phyloP scores from a whole-genome alignment of 495 filamentous ascomycete species.

The Lasiosphaeris hirsuta region DNA sequence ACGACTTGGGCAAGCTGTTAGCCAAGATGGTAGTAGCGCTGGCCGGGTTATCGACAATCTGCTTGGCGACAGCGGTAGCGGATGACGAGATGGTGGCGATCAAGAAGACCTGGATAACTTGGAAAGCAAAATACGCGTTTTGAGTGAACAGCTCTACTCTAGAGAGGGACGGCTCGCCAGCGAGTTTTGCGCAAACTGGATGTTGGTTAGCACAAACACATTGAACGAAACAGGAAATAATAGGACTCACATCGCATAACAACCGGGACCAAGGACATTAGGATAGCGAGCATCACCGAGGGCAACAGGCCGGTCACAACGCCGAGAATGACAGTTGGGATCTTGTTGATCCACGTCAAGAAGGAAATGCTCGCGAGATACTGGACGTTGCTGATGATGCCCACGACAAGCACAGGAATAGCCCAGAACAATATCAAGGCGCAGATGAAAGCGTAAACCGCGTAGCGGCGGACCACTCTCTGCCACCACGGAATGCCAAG shows the following conservation, averaged over 20 bases:
- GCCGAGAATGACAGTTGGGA: slow-evolving; percentile 70
- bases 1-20: slow-evolving; percentile 69
- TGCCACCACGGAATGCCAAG: slow-evolving; percentile 88
- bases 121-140: slow-evolving; percentile 92
- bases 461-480: slow-evolving; percentile 66
- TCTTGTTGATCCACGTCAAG: slow-evolving; percentile 68
- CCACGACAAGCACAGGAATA: slow-evolving; percentile 84
- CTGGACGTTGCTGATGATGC: slow-evolving; percentile 80
- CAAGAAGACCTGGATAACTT: slow-evolving; percentile 92
- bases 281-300: slow-evolving; percentile 69
- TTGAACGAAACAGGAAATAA: neutral
- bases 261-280: slow-evolving; percentile 88
- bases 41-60: slow-evolving; percentile 63
- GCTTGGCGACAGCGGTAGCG: slow-evolving; percentile 60
- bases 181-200: slow-evolving; percentile 65
- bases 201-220: slow-evolving; percentile 9
- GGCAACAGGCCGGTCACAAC: slow-evolving; percentile 84
- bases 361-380: slow-evolving; percentile 61
- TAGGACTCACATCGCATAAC: slow-evolving; percentile 57
- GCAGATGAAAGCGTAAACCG: slow-evolving; percentile 65
- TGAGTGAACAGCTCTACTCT: slow-evolving; percentile 83
- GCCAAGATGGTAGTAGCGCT: slow-evolving; percentile 64
- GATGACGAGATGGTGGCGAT: slow-evolving; percentile 77
- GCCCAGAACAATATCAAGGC: slow-evolving; percentile 94
- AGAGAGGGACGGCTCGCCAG: slow-evolving; percentile 73